These are phyloP conservation scores for Chrysanthemum makinoi DNA, from an alignment of 129 eudicot genomes.

Conservation along the genomic window DNA sequence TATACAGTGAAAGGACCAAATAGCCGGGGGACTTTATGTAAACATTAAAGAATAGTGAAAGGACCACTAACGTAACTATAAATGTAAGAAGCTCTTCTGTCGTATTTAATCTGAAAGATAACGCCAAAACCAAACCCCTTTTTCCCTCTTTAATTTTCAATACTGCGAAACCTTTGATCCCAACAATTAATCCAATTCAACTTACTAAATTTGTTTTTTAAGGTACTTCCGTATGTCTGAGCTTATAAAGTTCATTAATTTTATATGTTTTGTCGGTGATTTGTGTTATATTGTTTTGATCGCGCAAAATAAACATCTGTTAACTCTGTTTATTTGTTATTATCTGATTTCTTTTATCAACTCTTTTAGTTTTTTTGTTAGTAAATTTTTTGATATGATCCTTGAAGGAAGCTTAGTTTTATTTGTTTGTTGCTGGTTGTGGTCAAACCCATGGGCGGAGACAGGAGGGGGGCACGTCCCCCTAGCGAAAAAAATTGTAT, in stretches of 20 bases:
- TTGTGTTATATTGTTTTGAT: constrained; percentile 16
- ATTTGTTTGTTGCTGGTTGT: constrained; percentile 10
- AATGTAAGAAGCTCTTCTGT: background rate
- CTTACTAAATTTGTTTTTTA: background rate
- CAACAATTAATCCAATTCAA: constrained; percentile 6
- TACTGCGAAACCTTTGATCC: too few relatives aligned
- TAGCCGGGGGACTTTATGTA: background rate
- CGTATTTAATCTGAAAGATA: constrained; percentile 16
- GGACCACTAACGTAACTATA: too few relatives aligned
- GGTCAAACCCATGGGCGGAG: constrained; percentile 20
- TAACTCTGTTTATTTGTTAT: constrained; percentile 15
- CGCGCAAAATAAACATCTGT: constrained; percentile 28
- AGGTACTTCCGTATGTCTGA: constrained; percentile 23
- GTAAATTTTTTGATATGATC: constrained; percentile 4
- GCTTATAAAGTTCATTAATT: background rate
- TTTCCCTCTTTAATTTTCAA: constrained; percentile 30
- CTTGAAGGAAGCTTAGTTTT: constrained; percentile 5
- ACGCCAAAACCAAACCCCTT: constrained; percentile 34
- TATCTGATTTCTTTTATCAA: background rate
- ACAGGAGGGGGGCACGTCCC: too few relatives aligned
- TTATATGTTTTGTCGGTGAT: constrained; percentile 20
- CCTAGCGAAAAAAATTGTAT: too few relatives aligned
- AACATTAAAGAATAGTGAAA: too few relatives aligned
- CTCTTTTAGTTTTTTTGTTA: background rate
- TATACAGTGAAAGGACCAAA: too few relatives aligned